phyloP scores from a whole-genome alignment of 441 rosid genomes.

The Adansonia madagascariensis region DNA sequence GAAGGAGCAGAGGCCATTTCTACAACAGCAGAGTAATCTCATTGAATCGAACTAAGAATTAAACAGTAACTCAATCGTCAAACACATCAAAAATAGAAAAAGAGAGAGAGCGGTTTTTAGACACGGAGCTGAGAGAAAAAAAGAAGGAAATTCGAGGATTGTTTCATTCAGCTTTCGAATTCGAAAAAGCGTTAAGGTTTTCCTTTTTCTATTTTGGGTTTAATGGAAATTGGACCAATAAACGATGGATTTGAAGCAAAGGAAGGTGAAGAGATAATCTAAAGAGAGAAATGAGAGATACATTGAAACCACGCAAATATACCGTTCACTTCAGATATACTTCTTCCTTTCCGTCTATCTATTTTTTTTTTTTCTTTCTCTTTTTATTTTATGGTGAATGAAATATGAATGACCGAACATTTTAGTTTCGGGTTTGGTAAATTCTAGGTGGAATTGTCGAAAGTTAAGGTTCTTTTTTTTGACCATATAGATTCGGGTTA shows the following conservation, averaged over 20 bases:
- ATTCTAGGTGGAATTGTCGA: background rate
- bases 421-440: background rate
- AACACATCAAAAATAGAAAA: slow-evolving; percentile 20
- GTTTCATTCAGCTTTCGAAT: slow-evolving; percentile 21
- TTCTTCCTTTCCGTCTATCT: background rate
- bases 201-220: background rate
- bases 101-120: background rate
- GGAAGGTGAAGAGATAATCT: slow-evolving; percentile 49
- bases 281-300: slow-evolving; percentile 45
- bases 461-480: no score
- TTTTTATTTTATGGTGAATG: background rate
- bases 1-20: slow-evolving; percentile 83
- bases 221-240: slow-evolving; percentile 38
- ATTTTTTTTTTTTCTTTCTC: background rate
- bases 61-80: slow-evolving; percentile 17
- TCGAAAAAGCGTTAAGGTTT: slow-evolving; percentile 17
- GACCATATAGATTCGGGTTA: background rate
- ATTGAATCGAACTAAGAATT: slow-evolving; percentile 53
- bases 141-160: slow-evolving; percentile 16
- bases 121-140: slow-evolving; percentile 17
- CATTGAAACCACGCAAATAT: slow-evolving; percentile 52
- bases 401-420: background rate
- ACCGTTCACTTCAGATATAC: background rate
- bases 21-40: slow-evolving; percentile 48
- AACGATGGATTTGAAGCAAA: slow-evolving; percentile 42